Conservation (phyloP, 1,139 yeast species). For the Pichia sp. region DNA sequence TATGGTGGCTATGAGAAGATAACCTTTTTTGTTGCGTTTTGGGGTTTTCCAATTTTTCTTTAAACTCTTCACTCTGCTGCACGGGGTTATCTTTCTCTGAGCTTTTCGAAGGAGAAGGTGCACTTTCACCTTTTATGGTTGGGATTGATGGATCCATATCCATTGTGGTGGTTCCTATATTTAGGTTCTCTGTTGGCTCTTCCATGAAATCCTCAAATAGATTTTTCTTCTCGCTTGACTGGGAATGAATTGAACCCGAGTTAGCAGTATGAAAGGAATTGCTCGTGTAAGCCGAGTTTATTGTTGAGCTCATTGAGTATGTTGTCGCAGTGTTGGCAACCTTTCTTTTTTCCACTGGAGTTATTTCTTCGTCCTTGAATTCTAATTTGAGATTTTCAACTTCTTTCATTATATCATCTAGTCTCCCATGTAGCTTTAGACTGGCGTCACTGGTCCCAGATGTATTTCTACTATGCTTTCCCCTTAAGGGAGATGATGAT, state of each 20-base stretch:
- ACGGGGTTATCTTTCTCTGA: neutral
- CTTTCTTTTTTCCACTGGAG: neutral
- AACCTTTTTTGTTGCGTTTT: slow-evolving; percentile 3
- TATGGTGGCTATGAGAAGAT: slow-evolving; percentile 9
- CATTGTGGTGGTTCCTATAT: neutral
- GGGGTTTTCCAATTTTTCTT: slow-evolving; percentile 2
- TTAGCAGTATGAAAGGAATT: slow-evolving; percentile 32
- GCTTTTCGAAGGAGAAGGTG: neutral
- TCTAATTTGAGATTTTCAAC: slow-evolving; percentile 27
- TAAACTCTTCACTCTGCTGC: neutral
- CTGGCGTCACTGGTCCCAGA: slow-evolving; percentile 12
- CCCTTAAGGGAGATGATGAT: slow-evolving; percentile 10
- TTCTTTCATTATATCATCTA: slow-evolving; percentile 32
- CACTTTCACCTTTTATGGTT: neutral
- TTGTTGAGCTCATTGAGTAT: slow-evolving; percentile 3
- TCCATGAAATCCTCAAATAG: slow-evolving; percentile 16
- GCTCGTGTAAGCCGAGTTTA: slow-evolving; percentile 8
- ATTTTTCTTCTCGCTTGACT: slow-evolving; percentile 17
- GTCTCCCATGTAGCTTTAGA: slow-evolving; percentile 19
- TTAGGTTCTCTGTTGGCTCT: neutral
- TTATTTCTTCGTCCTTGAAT: slow-evolving; percentile 14
- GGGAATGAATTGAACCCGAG: neutral
- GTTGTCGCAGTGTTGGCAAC: neutral
- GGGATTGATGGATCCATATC: neutral
- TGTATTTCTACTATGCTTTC: neutral